Base-by-base conservation (phyloP, 2,329 filamentous ascomycete species). In the Talaromyces funiculosus region DNA sequence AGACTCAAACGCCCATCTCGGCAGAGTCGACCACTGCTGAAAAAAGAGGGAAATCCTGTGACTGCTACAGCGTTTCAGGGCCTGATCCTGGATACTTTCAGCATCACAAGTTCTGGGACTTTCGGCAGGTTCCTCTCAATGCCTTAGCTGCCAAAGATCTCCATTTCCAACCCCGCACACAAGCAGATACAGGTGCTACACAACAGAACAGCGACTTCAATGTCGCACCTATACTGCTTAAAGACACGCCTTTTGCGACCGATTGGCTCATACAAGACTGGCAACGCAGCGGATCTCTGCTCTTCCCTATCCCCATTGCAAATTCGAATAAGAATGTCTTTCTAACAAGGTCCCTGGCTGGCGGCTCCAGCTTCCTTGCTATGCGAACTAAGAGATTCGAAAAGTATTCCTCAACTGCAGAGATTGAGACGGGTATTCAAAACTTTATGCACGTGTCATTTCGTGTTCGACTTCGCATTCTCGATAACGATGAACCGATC, bases 61-160 rank as follows among this genome's bases (percentile, higher is more conserved):
- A 78, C 58, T 81, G 80, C 69, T 82, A 80, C 62, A 71, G 77
- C 8, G 73, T 81, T 29, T 73, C 75, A 1, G 73, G 73, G 4
- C 65, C 75, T 3, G 70, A 75, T 8, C 75, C 76, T 18, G 71
- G 73, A 6, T 81, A 80, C 68, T 82, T 82, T 65, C 74, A 78
- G 51, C 75, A 81, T 68, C 78, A 82, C 71, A 76, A 75, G 55
- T 78, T 82, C 67, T 82, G 75, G 71, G 80, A 82, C 68, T 82
- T 82, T 64, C 78, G 80, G 26, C 70, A 74, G 40, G 70, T 81
- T 7, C 67, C 71, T 18, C 65, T 74, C n/a, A 57, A 65, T 24
- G 29, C 65, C n/a, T 53, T 57, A 62, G 16, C 67, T 65, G 53
- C 38, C 60, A 70, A 72, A 47, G 68, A 69, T 51, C 53, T 64